phyloP scores from a whole-genome alignment of 1,284 basidiomycete species.

The Neotropicomus parvogracilis region DNA sequence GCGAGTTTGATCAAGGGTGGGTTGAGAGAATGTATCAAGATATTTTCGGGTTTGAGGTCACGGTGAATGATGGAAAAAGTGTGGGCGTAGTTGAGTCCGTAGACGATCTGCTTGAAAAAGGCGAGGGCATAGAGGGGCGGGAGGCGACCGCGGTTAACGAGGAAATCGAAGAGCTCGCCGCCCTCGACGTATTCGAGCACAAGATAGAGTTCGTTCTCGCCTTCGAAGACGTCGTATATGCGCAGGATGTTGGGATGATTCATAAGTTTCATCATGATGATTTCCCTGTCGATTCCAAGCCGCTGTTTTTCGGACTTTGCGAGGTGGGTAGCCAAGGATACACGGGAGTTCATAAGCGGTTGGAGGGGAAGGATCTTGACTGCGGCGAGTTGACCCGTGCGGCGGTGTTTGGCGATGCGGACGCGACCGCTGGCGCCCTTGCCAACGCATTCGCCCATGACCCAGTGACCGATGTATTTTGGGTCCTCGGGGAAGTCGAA shows the following conservation, averaged over 20 bases:
- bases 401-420: constrained; percentile 87
- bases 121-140: constrained; percentile 81
- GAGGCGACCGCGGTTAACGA: constrained; percentile 86
- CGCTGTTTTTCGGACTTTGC: constrained; percentile 86
- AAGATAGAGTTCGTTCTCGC: constrained; percentile 87
- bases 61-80: constrained; percentile 99
- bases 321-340: constrained; percentile 68
- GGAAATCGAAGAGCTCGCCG: constrained; percentile 97
- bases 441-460: constrained; percentile 92
- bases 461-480: constrained; percentile 72
- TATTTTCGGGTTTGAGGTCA: constrained; percentile 98
- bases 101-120: constrained; percentile 97
- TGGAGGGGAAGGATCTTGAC: constrained; percentile 97
- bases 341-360: constrained; percentile 74
- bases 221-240: constrained; percentile 97
- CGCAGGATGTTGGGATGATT: constrained; percentile 96
- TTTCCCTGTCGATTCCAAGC: constrained; percentile 93
- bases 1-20: constrained; percentile 94
- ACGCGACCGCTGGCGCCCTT: constrained; percentile 95
- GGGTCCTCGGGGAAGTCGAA: constrained; percentile 76
- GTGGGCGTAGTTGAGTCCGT: constrained; percentile 96
- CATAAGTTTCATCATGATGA: constrained; percentile 99
- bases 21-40: constrained; percentile 80
- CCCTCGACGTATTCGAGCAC: constrained; percentile 97
- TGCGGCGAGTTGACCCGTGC: constrained; percentile 90